Conservation (phyloP, 768 basidiomycete species). For the Leccinum ochraceum region DNA sequence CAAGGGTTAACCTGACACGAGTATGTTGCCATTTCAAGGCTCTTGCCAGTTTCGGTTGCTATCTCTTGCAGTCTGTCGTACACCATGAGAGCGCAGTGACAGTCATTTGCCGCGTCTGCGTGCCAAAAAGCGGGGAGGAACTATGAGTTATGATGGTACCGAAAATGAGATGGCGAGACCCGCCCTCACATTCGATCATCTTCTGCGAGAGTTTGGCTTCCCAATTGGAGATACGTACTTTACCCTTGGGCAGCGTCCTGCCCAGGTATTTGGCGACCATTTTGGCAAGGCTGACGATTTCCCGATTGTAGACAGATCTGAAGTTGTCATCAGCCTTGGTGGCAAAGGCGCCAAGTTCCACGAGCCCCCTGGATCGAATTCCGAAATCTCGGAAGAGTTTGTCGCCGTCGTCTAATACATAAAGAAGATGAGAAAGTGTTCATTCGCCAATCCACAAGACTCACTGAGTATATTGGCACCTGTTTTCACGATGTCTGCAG, state of each 20-base stretch:
- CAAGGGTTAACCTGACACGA: conserved; percentile 30
- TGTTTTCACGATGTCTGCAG: conserved; percentile 40
- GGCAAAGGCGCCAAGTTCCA: conserved; percentile 49
- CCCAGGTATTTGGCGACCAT: conserved; percentile 45
- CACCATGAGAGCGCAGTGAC: conserved; percentile 47
- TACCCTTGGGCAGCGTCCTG: conserved; percentile 43
- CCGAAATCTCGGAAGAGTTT: conserved; percentile 51
- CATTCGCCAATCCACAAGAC: conserved; percentile 13
- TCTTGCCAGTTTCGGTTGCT: conserved; percentile 24
- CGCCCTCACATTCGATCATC: conserved; percentile 41
- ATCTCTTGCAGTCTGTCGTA: conserved; percentile 39
- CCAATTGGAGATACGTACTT: conserved; percentile 51
- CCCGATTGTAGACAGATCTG: conserved; percentile 33
- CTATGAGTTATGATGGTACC: background rate
- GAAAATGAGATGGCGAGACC: background rate
- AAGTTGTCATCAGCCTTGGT: conserved; percentile 40
- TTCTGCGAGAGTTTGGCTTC: conserved; percentile 36
- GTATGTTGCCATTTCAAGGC: conserved; percentile 22
- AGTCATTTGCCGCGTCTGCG: conserved; percentile 54
- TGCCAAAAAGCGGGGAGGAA: background rate
- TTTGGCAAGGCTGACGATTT: conserved; percentile 43
- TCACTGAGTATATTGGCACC: conserved; percentile 51
- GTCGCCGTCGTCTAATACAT: conserved; percentile 43
- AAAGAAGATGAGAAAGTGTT: background rate
- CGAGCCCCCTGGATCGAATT: conserved; percentile 40